These are phyloP conservation scores for Fusarium heterosporum DNA, from an alignment of 2,329 filamentous ascomycete species.

Conservation along the genomic window DNA sequence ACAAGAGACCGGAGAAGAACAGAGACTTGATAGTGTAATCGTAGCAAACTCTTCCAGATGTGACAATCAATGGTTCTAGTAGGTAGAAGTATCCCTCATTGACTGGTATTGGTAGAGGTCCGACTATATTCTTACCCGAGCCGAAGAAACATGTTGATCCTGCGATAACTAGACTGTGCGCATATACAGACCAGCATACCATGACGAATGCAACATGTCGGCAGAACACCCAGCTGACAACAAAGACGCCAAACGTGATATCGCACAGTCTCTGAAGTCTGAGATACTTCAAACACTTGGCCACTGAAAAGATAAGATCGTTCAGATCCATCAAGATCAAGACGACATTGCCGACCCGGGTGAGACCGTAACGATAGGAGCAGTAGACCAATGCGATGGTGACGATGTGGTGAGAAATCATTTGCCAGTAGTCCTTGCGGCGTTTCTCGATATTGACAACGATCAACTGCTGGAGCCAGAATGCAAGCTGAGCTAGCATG, in stretches of 20 bases:
- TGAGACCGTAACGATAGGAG: slow-evolving; percentile 88
- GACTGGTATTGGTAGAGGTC: slow-evolving; percentile 60
- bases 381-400: slow-evolving; percentile 83
- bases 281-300: slow-evolving; percentile 94
- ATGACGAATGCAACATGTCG: slow-evolving; percentile 84
- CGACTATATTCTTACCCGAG: slow-evolving; percentile 63
- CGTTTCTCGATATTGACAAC: slow-evolving; percentile 95
- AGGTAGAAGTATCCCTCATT: slow-evolving; percentile 69
- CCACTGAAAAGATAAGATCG: slow-evolving; percentile 73
- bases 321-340: slow-evolving; percentile 93
- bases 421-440: slow-evolving; percentile 94
- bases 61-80: slow-evolving; percentile 77
- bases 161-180: slow-evolving; percentile 27
- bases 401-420: slow-evolving; percentile 94
- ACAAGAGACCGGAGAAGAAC: slow-evolving; percentile 82
- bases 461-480: slow-evolving; percentile 93
- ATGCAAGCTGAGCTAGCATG: slow-evolving; percentile 88
- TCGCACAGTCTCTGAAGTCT: slow-evolving; percentile 82
- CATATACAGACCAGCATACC: slow-evolving; percentile 79
- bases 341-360: slow-evolving; percentile 87
- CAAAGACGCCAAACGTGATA: slow-evolving; percentile 85
- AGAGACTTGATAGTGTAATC: slow-evolving; percentile 76
- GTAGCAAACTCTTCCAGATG: slow-evolving; percentile 82
- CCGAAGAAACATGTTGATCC: slow-evolving; percentile 77
- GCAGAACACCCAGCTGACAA: slow-evolving; percentile 83